Evolutionary conservation across 805 yeast genomes (phyloP).

Genomic region (Kodamaea hsintzibuensis): DNA sequence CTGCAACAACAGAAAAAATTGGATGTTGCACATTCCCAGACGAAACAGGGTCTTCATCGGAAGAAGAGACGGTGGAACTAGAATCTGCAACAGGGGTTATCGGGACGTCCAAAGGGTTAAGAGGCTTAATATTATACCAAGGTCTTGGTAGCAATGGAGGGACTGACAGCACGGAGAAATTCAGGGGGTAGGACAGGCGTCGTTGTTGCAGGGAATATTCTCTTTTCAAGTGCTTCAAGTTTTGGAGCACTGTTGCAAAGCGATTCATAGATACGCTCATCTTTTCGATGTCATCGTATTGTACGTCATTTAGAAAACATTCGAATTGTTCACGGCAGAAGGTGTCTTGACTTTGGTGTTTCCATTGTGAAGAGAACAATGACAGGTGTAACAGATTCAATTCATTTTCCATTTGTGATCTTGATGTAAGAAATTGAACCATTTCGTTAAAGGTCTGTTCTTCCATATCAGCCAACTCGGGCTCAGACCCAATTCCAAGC

Average conservation of each 20-base stretch:
- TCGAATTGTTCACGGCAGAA: slow-evolving; percentile 1
- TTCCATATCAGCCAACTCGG: background rate
- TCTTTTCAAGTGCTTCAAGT: slow-evolving; percentile 6
- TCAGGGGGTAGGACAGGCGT: background rate
- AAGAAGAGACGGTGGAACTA: background rate
- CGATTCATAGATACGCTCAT: background rate
- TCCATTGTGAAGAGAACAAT: background rate
- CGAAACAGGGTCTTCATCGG: background rate
- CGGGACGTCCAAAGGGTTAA: slow-evolving; percentile 4
- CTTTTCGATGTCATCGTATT: slow-evolving; percentile 4
- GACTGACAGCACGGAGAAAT: background rate
- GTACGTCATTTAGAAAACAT: slow-evolving; percentile 1
- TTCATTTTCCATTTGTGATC: background rate
- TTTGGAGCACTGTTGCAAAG: slow-evolving; percentile 1
- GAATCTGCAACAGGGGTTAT: background rate
- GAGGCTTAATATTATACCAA: background rate
- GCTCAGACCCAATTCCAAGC: background rate
- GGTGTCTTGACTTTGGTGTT: background rate
- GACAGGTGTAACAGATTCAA: background rate
- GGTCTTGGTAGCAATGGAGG: slow-evolving; percentile 5
- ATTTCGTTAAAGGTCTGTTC: background rate
- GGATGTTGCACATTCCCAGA: background rate
- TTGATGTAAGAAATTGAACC: background rate
- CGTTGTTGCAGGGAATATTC: background rate
- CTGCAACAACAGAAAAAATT: background rate